Conservation (phyloP, 495 filamentous ascomycete species). For the Penicillium parvum region DNA sequence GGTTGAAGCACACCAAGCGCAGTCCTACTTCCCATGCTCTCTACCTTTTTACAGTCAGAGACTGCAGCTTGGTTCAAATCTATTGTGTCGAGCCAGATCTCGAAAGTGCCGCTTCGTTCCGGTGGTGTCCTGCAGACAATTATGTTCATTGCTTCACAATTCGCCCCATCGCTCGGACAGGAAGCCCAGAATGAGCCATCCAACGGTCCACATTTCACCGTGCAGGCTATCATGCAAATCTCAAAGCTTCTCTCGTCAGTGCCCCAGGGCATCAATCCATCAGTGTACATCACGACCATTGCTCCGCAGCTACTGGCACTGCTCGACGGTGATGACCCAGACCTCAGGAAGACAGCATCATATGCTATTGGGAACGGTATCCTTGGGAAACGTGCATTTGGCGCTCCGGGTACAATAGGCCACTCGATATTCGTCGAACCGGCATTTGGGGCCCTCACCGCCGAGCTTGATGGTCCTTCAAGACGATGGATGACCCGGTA, state of each 20-base stretch:
- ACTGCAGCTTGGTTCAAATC: slow-evolving; percentile 45
- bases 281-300: slow-evolving; percentile 58
- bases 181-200: slow-evolving; percentile 32
- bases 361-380: slow-evolving; percentile 74
- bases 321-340: slow-evolving; percentile 60
- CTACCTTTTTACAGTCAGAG: slow-evolving; percentile 44
- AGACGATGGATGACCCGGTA: slow-evolving; percentile 21
- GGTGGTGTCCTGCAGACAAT: slow-evolving; percentile 64
- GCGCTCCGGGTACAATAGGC: slow-evolving; percentile 64
- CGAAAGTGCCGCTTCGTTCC: slow-evolving; percentile 58
- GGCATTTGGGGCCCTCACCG: slow-evolving; percentile 58
- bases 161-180: slow-evolving; percentile 42
- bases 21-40: slow-evolving; percentile 42
- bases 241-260: slow-evolving; percentile 59
- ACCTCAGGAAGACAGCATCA: slow-evolving; percentile 61
- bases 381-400: slow-evolving; percentile 59
- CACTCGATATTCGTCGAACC: slow-evolving; percentile 67
- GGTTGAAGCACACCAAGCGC: slow-evolving; percentile 36
- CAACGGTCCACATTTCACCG: slow-evolving; percentile 60
- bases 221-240: slow-evolving; percentile 66
- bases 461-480: slow-evolving; percentile 33
- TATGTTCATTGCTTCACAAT: slow-evolving; percentile 63
- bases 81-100: slow-evolving; percentile 49
- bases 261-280: slow-evolving; percentile 52
- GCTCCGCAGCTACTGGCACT: slow-evolving; percentile 63